Evolutionary conservation across 192 early-diverging fungal genomes (phyloP), one percentile per base, ranked within the genome.

Genomic region (Coemansia brasiliensis): DNA sequence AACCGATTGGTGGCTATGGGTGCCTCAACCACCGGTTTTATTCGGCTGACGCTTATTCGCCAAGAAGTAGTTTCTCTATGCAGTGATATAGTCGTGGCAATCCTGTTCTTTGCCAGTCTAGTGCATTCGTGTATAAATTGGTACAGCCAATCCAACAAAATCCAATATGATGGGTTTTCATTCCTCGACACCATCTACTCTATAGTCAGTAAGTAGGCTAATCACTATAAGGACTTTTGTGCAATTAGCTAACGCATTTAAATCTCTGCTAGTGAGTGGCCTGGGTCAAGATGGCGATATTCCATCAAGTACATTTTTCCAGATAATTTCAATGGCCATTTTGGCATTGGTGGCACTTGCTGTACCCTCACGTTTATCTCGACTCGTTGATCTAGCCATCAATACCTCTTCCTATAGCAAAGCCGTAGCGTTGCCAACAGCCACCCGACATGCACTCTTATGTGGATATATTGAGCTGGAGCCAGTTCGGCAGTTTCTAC

Each of bases 161-260:
- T 65, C 1, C 40, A 52, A 4, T 63, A 61, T 35, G 39, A 45
- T 0, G 66, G 61, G 10, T 81, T 81, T 18, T 57, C 55, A 2
- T 81, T 69, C 22, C 55, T 76, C 11, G 79, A 81, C 52, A 57
- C 73, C 2, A 72, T 81, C 11, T 81, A 76, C 66, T 81, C 72
- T n/a, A 70, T 74, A 22, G 61, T 52, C 32, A 70, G 72, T 74
- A 65, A 74, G 76, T 63, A 65, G 42, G 15, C 24, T 27, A 25
- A 22, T 11, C 13, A 20, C 45, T 21, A 48, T 24, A 22, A 13
- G 8, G 12, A 8, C n/a, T n/a, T n/a, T n/a, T n/a, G n/a, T 25
- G 5, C 3, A 22, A 49, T 12, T 17, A 26, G 22, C 22, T 49
- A 26, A 25, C 44, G 27, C 46, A 7, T 37, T 21, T 46, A 70